phyloP scores from a whole-genome alignment of 1,284 basidiomycete genomes.

The Pseudozyma sp. region DNA sequence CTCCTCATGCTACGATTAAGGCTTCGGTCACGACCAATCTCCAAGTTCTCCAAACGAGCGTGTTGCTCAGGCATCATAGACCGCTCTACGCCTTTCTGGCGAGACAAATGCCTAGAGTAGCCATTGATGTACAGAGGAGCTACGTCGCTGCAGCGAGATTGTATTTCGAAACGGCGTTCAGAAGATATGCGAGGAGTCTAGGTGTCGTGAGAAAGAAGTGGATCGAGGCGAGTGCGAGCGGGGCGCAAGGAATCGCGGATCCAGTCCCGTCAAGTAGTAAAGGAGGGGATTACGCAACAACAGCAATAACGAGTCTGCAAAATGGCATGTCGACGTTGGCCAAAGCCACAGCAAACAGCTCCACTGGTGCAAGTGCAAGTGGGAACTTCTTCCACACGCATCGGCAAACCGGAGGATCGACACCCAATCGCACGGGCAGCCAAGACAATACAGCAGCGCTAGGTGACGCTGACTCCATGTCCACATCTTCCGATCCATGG shows the following conservation, averaged over 20 bases:
- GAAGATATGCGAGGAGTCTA: conserved; percentile 81
- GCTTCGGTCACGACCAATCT: conserved; percentile 89
- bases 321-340: conserved; percentile 14
- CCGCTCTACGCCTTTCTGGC: conserved; percentile 87
- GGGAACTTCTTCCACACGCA: not conserved
- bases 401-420: conserved; percentile 2
- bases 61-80: conserved; percentile 78
- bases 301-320: conserved; percentile 4
- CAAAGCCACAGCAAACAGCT: not conserved
- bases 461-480: conserved; percentile 11
- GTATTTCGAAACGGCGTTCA: conserved; percentile 95
- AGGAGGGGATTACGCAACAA: not conserved
- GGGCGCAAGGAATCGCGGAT: conserved; percentile 14
- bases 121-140: conserved; percentile 87
- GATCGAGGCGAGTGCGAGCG: conserved; percentile 21
- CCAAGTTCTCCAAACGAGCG: conserved; percentile 88
- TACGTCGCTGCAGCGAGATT: conserved; percentile 86
- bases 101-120: conserved; percentile 82
- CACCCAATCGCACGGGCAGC: conserved; percentile 2
- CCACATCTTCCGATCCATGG: conserved; percentile 38
- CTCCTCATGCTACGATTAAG: conserved; percentile 83
- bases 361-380: not conserved
- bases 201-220: conserved; percentile 43
- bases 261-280: not conserved
- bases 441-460: conserved; percentile 5